These are phyloP conservation scores for Globisporangium paroecandrum DNA, from an alignment of 352 stramenopile genomes.

Conservation along the genomic window DNA sequence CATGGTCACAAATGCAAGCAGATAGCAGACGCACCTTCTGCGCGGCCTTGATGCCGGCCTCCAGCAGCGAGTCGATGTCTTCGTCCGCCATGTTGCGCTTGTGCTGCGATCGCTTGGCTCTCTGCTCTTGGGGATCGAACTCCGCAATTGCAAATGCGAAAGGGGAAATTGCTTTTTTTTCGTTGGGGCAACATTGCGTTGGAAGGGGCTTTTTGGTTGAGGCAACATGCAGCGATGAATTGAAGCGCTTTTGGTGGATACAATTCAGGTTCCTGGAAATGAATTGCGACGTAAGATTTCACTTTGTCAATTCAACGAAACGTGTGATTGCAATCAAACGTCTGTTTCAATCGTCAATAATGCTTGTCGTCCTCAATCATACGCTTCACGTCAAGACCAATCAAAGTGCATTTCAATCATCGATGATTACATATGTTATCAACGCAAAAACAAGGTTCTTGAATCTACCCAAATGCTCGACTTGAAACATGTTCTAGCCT, in stretches of 20 bases:
- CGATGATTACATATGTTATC: background rate
- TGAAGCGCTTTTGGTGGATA: background rate
- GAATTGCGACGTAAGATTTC: background rate
- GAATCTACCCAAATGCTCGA: background rate
- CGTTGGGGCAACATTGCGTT: background rate
- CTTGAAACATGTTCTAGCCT: background rate
- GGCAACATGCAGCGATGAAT: constrained; percentile 14
- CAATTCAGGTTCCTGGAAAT: background rate
- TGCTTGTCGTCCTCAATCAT: background rate
- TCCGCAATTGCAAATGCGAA: background rate
- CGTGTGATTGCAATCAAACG: background rate
- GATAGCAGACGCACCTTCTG: constrained; percentile 34
- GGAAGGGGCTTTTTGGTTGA: background rate
- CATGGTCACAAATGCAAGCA: background rate
- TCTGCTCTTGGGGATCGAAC: background rate
- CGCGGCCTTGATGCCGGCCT: constrained; percentile 63
- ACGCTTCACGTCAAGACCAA: background rate
- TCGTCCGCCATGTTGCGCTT: constrained; percentile 50
- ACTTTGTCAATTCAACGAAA: background rate
- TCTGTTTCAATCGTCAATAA: background rate
- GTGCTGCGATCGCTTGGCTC: background rate
- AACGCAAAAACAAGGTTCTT: background rate
- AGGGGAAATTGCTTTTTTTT: constrained; percentile 8
- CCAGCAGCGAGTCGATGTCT: constrained; percentile 80
- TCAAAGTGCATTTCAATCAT: background rate